Base-by-base conservation (phyloP, 495 filamentous ascomycete genomes). In the Talaromyces proteolyticus region DNA sequence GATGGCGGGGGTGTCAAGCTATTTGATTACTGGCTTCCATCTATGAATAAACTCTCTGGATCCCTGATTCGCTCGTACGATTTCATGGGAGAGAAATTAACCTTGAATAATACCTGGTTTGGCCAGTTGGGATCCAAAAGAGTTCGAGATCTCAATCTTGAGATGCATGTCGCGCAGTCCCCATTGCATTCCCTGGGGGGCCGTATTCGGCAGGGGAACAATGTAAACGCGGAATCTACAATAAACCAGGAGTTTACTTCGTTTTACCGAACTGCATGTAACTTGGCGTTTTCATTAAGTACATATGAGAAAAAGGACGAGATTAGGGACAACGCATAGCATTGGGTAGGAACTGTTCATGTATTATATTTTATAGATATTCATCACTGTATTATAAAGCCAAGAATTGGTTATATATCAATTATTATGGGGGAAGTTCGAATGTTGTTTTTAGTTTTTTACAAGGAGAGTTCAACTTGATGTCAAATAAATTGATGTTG, bases 1-100 rank as follows among this genome's bases (percentile, higher is more conserved):
- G 29, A 50, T 3, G 12, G 43, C 2, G 18, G 47, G 16, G 60
- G 58, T 11, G 22, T 22, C 11, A 41, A 56, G 34, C 49, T 55
- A 16, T 65, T 44, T 3, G 66, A 67, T 36, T 74, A 74, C 46
- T 62, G 70, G 49, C 59, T 67, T 45, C 57, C 64, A 5, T 62
- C 67, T 3, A 42, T 70, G 4, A 56, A 54, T 11, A 58, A 67
- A 23, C 29, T 64, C 21, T 43, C 51, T n/a, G 59, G 53, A 19
- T 61, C 68, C 1, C 43, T 47, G 20, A 17, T 64, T 29, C 57
- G 62, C 42, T 53, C 50, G 0, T 73, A 70, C 43, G 55, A 64
- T 4, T 65, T 66, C 46, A 46, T 51, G 18, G 63, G 53, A 24
- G 60, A 64, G 17, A 50, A 42, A 16, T 50, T 74, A 8, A 60